Conservation (phyloP, 2,329 filamentous ascomycete genomes). For the Hymenoscyphus fraxineus region DNA sequence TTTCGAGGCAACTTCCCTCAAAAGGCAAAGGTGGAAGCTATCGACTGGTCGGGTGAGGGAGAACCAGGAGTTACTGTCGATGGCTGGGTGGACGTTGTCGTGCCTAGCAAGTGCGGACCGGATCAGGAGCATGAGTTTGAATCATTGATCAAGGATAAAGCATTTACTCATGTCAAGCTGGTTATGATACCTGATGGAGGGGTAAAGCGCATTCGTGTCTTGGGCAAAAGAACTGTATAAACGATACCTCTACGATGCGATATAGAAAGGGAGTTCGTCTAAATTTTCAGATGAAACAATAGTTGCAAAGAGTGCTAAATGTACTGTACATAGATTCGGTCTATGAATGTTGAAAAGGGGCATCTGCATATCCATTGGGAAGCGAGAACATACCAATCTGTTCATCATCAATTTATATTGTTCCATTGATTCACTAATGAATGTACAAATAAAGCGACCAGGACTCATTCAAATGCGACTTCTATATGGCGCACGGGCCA, state of each 20-base stretch:
- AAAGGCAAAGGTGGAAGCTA: slow-evolving; percentile 63
- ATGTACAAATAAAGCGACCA: neutral
- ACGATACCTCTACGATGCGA: neutral
- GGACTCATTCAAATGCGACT: neutral
- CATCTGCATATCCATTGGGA: neutral
- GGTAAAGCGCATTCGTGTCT: slow-evolving; percentile 79
- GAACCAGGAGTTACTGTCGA: slow-evolving; percentile 54
- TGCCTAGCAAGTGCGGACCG: slow-evolving; percentile 64
- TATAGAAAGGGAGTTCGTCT: neutral
- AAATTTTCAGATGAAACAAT: neutral
- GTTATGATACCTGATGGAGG: slow-evolving; percentile 86
- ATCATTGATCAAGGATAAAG: slow-evolving; percentile 51
- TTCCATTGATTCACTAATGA: neutral
- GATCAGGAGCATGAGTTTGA: slow-evolving; percentile 69
- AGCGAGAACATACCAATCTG: neutral
- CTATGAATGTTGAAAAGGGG: neutral
- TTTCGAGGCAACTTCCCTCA: slow-evolving; percentile 83
- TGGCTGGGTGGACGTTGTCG: slow-evolving; percentile 64
- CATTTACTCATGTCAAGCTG: slow-evolving; percentile 80
- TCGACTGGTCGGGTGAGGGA: slow-evolving; percentile 50
- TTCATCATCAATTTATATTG: neutral
- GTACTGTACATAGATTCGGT: slow-evolving; percentile 3
- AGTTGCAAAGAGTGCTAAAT: neutral
- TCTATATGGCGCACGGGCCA: neutral
- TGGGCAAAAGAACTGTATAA: slow-evolving; percentile 52